Evolutionary conservation across 1,284 basidiomycete genomes (phyloP), one percentile per base, ranked within the genome.

Genomic region (Ustilago trichophora): DNA sequence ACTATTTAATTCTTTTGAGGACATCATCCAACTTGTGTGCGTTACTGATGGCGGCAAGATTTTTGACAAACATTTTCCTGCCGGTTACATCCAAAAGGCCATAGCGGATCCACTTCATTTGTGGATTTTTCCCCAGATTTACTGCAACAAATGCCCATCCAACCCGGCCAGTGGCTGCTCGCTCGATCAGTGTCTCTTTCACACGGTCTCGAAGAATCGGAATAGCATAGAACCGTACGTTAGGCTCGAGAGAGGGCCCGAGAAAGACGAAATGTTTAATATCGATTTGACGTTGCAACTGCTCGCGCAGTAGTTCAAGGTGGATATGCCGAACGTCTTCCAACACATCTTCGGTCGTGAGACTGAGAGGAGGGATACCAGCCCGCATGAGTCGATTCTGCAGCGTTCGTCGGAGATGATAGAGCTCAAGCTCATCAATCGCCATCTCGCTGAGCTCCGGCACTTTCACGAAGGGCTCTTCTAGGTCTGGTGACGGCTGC

Each of bases 101-200:
- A 29, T 60, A 60, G 7, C 31, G 25, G 13, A 31, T 13, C 58
- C 50, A 60, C 9, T 25, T 45, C n/a, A 49, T 19, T n/a, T n/a
- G n/a, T n/a, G n/a, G n/a, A n/a, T n/a, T n/a, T n/a, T n/a, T n/a
- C n/a, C n/a, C n/a, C n/a, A n/a, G n/a, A n/a, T n/a, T n/a, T n/a
- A n/a, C n/a, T n/a, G n/a, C n/a, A n/a, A 60, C n/a, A 6, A 60
- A 15, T 1, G 50, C 51, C 35, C 34, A 60, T n/a, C 25, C 50
- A 1, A 60, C 46, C 15, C 33, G 40, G 0, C 37, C 13, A 4
- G 5, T 12, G 3, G 10, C 4, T 8, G 31, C 16, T 7, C 13
- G 2, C 1, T 31, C 46, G 10, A 44, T 15, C 11, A 60, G 9
- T 2, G 35, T 21, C 8, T 31, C 15, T 16, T 34, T 46, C 12